Evolutionary conservation across 108 stramenopile species (phyloP).

Genomic region (Skeletonema marinoi): DNA sequence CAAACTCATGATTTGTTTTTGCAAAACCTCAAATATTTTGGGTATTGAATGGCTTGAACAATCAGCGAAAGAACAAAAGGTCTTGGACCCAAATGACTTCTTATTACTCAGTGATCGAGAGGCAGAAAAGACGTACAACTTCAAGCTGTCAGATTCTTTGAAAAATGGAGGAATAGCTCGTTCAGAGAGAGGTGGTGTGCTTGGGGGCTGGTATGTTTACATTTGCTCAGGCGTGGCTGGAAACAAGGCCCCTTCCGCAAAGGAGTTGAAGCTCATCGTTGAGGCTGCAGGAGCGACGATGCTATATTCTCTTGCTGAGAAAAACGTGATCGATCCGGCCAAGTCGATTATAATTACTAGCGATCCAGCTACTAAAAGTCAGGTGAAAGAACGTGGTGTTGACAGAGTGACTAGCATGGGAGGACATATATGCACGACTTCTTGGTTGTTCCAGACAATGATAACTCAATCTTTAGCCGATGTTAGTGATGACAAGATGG

Average conservation of each 20-base stretch:
- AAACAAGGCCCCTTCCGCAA: conserved; percentile 39
- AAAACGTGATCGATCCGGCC: conserved; percentile 19
- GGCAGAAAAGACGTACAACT: conserved; percentile 40
- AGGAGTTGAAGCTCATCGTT: conserved; percentile 41
- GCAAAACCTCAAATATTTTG: conserved; percentile 6
- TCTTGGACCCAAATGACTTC: conserved; percentile 31
- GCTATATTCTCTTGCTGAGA: conserved; percentile 26
- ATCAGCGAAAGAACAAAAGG: conserved; percentile 27
- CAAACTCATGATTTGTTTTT: conserved; percentile 19
- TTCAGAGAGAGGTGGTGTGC: conserved; percentile 30
- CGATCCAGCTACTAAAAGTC: conserved; percentile 33
- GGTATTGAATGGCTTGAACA: conserved; percentile 45
- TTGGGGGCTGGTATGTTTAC: conserved; percentile 41
- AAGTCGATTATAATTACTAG: conserved; percentile 45
- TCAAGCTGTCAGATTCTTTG: conserved; percentile 41
- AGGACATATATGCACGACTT: conserved; percentile 24
- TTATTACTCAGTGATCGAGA: conserved; percentile 39
- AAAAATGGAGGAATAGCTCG: conserved; percentile 12
- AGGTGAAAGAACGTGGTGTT: conserved; percentile 30
- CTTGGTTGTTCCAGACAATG: conserved; percentile 50
- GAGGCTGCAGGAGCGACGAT: conserved; percentile 52
- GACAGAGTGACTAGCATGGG: conserved; percentile 11
- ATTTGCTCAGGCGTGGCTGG: conserved; percentile 50
- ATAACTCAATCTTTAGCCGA: conserved; percentile 36
- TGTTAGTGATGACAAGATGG: not conserved